A percentile compares a stretch with the other conserved stretches of the same genome.
Evolutionary conservation across 805 yeast species (phyloP).

Genomic region (Candida sakaeoensis): DNA sequence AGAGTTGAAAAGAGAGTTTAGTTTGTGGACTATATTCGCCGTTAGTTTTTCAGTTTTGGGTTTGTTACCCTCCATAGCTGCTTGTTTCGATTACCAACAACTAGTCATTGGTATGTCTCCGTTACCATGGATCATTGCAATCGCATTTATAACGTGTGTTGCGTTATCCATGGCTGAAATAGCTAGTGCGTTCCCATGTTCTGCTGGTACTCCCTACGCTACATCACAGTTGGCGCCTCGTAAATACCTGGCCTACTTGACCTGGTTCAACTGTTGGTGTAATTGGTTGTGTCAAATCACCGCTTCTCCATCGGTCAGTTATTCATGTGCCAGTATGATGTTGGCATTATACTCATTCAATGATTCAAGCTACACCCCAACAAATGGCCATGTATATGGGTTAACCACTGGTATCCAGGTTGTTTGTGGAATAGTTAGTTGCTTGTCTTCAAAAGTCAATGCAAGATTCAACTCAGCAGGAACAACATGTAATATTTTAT

Average conservation of each 20-base stretch:
- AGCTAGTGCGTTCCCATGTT: slow-evolving; percentile 62
- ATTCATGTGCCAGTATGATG: slow-evolving; percentile 53
- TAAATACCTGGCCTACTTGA: slow-evolving; percentile 46
- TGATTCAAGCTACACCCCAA: slow-evolving; percentile 36
- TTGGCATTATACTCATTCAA: slow-evolving; percentile 45
- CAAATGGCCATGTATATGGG: slow-evolving; percentile 49
- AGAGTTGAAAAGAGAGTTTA: slow-evolving; percentile 58
- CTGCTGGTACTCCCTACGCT: slow-evolving; percentile 69
- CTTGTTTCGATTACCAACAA: slow-evolving; percentile 58
- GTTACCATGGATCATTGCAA: slow-evolving; percentile 55
- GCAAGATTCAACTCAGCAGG: slow-evolving; percentile 51
- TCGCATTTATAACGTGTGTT: slow-evolving; percentile 52
- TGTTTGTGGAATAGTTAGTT: slow-evolving; percentile 44
- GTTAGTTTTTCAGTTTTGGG: slow-evolving; percentile 65
- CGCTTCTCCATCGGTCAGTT: slow-evolving; percentile 58
- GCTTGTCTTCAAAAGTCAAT: slow-evolving; percentile 52
- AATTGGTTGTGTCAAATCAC: slow-evolving; percentile 66
- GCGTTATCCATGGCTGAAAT: slow-evolving; percentile 64
- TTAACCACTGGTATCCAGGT: slow-evolving; percentile 51
- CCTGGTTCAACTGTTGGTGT: slow-evolving; percentile 64
- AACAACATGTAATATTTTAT: slow-evolving; percentile 45
- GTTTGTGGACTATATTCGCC: slow-evolving; percentile 54
- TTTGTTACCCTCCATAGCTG: slow-evolving; percentile 60
- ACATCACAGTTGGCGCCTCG: slow-evolving; percentile 60
- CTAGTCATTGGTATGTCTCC: slow-evolving; percentile 62